Evolutionary conservation across 768 basidiomycete species (phyloP).

Genomic region (Lepiota venenata): DNA sequence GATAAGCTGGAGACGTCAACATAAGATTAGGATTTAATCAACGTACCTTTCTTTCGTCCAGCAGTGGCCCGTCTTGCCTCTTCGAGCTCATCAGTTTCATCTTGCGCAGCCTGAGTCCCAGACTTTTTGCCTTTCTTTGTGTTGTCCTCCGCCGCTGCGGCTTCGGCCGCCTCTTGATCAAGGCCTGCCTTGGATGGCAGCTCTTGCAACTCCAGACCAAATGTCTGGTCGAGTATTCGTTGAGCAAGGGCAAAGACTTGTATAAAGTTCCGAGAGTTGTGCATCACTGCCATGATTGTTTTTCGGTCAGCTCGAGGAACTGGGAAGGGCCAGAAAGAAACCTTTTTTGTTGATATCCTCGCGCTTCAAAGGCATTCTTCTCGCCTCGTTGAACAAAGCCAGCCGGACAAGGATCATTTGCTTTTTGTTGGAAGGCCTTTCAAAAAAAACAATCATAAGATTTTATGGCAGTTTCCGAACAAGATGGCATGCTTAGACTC

Average conservation of each 20-base stretch:
- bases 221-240: constrained; percentile 52
- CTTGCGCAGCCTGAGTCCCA: constrained; percentile 12
- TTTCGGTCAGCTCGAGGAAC: background rate
- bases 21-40: too few relatives aligned
- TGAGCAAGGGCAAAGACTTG: constrained; percentile 64
- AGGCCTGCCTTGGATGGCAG: constrained; percentile 60
- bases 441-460: too few relatives aligned
- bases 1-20: background rate
- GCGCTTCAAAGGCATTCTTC: constrained; percentile 59
- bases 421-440: constrained; percentile 65
- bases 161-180: constrained; percentile 38
- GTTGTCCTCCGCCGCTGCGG: constrained; percentile 14
- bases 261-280: constrained; percentile 58
- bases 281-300: constrained; percentile 24
- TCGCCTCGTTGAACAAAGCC: constrained; percentile 79
- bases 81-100: constrained; percentile 42
- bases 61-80: constrained; percentile 48
- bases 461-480: too few relatives aligned
- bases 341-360: constrained; percentile 91
- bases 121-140: constrained; percentile 5
- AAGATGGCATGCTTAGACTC: background rate
- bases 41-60: constrained; percentile 64
- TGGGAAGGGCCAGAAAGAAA: constrained; percentile 19
- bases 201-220: constrained; percentile 86
- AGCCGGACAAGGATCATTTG: constrained; percentile 73